Percentiles rank a stretch among this genome's conserved stretches.
These are phyloP conservation scores for Rhizopogon vesiculosus DNA, from an alignment of 768 basidiomycete genomes.

Conservation along the genomic window DNA sequence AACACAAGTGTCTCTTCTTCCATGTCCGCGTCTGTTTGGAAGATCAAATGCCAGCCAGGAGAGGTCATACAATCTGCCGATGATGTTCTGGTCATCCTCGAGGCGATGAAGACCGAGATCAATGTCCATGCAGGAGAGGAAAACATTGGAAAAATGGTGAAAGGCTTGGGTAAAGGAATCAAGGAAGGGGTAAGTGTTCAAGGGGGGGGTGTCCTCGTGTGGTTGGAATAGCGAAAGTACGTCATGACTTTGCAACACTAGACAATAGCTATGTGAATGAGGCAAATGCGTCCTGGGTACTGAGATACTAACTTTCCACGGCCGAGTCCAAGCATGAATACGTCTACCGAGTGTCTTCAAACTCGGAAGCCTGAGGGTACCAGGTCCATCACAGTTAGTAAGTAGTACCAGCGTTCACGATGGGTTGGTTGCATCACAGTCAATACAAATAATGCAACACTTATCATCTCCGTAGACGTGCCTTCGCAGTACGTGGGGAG, in stretches of 20 bases:
- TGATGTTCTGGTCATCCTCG: constrained; percentile 44
- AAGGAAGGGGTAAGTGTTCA: constrained; percentile 40
- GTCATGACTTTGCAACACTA: background rate
- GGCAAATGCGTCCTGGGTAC: background rate
- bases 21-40: constrained; percentile 46
- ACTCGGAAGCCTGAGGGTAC: too few relatives aligned
- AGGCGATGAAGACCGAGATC: constrained; percentile 68
- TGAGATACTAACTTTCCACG: too few relatives aligned
- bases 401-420: too few relatives aligned
- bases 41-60: constrained; percentile 40
- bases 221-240: constrained; percentile 13
- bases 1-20: constrained; percentile 23
- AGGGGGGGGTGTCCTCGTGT: constrained; percentile 42
- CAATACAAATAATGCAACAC: too few relatives aligned
- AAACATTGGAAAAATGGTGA: constrained; percentile 40
- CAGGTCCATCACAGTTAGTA: too few relatives aligned
- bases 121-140: constrained; percentile 40
- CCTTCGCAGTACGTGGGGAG: too few relatives aligned
- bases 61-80: constrained; percentile 37
- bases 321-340: too few relatives aligned
- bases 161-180: constrained; percentile 34
- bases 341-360: too few relatives aligned
- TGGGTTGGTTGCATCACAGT: too few relatives aligned
- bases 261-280: background rate
- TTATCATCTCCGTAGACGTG: too few relatives aligned